Evolutionary conservation across 306 rosid genomes (phyloP).

Genomic region (Canavalia gladiata): DNA sequence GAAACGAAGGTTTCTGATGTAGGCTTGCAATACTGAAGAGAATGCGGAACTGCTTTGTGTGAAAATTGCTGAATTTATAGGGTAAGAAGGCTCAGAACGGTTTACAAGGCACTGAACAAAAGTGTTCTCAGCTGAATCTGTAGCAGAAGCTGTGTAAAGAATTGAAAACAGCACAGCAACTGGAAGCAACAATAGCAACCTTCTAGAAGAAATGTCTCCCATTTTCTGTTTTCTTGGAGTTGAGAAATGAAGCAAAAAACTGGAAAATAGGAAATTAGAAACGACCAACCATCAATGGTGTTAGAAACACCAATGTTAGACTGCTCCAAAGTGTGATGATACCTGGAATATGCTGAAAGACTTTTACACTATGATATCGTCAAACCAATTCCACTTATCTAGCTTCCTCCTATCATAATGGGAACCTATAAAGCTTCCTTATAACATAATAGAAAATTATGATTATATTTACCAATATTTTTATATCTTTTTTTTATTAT

Average conservation of each 20-base stretch:
- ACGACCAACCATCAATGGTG: neutral
- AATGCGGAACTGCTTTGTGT: conserved; percentile 49
- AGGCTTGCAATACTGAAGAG: conserved; percentile 59
- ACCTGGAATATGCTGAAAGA: neutral
- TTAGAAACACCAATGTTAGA: conserved; percentile 1
- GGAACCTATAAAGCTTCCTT: neutral
- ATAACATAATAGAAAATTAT: neutral
- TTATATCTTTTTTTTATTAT: too few relatives aligned
- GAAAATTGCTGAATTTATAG: conserved; percentile 57
- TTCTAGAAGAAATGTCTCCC: conserved; percentile 1
- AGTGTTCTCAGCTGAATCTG: conserved; percentile 27
- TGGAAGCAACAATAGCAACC: conserved; percentile 1
- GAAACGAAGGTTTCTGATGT: conserved; percentile 72
- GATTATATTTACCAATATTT: too few relatives aligned
- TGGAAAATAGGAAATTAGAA: neutral
- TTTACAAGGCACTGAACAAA: conserved; percentile 56
- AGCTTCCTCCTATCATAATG: neutral
- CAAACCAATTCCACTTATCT: neutral
- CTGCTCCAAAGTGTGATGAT: neutral
- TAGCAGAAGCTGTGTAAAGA: neutral
- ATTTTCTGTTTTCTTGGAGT: neutral
- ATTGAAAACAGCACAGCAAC: conserved; percentile 32
- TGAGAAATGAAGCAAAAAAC: neutral
- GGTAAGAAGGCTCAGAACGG: conserved; percentile 49
- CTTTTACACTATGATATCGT: neutral